Evolutionary conservation across 2,329 filamentous ascomycete species (phyloP).

Genomic region (Colletotrichum sp.): DNA sequence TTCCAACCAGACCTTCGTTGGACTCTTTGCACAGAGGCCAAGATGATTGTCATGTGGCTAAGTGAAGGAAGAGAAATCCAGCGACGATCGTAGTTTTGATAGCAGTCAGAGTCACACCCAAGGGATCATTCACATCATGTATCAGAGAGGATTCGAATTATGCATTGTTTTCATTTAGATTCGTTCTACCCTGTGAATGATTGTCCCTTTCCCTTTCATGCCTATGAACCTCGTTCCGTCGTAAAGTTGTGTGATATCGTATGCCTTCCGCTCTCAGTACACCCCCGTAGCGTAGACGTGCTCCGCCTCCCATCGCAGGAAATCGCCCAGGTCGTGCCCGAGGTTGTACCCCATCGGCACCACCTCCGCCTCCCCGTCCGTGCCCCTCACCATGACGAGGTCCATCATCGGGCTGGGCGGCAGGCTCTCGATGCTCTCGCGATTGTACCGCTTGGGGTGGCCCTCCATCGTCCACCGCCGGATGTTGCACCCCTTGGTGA

Average conservation of each 20-base stretch:
- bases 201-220: not conserved
- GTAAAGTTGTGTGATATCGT: not conserved
- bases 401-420: slow-evolving; percentile 58
- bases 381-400: slow-evolving; percentile 44
- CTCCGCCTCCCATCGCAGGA: slow-evolving; percentile 62
- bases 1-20: not conserved
- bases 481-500: slow-evolving; percentile 30
- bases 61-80: not conserved
- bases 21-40: not conserved
- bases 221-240: not conserved
- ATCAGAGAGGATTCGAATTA: not conserved
- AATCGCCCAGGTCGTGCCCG: slow-evolving; percentile 63
- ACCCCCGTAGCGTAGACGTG: slow-evolving; percentile 44
- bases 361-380: slow-evolving; percentile 34
- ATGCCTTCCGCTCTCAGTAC: slow-evolving; percentile 1
- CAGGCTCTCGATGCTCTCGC: slow-evolving; percentile 34
- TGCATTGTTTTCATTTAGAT: not conserved
- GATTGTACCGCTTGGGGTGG: slow-evolving; percentile 33
- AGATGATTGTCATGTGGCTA: not conserved
- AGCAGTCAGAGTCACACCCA: not conserved
- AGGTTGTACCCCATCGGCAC: slow-evolving; percentile 68
- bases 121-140: not conserved
- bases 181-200: not conserved
- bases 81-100: not conserved
- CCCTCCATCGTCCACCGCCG: slow-evolving; percentile 42